These are phyloP conservation scores for Phytophthora pseudosyringae DNA, from an alignment of 352 stramenopile species.

Conservation along the genomic window DNA sequence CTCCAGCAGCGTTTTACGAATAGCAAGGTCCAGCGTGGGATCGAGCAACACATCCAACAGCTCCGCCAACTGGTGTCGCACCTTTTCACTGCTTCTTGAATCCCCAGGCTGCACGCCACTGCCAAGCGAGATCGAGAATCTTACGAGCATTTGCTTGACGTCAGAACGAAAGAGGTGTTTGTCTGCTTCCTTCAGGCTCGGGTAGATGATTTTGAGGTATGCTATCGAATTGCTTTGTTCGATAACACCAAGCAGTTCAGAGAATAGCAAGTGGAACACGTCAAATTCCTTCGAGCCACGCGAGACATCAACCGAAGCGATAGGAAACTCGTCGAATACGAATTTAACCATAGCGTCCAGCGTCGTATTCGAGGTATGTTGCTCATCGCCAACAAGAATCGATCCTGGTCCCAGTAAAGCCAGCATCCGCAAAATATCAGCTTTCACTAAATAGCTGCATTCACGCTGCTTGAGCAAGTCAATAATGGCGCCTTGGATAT, in stretches of 20 bases:
- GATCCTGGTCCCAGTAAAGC: constrained; percentile 36
- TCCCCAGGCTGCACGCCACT: neutral
- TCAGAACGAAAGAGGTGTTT: constrained; percentile 61
- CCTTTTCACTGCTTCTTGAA: constrained; percentile 5
- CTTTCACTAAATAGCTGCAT: constrained; percentile 67
- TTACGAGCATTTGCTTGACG: constrained; percentile 53
- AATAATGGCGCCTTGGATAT: constrained; percentile 46
- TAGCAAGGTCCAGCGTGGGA: constrained; percentile 35
- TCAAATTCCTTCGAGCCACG: constrained; percentile 70
- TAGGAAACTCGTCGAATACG: constrained; percentile 78
- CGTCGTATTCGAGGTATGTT: constrained; percentile 19
- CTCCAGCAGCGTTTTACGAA: constrained; percentile 56
- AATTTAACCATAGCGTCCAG: constrained; percentile 53
- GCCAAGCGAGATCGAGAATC: constrained; percentile 39
- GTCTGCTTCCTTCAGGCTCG: constrained; percentile 67
- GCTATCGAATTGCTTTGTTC: constrained; percentile 52
- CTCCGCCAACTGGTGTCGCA: constrained; percentile 32
- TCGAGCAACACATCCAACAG: constrained; percentile 56
- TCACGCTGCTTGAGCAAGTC: constrained; percentile 44
- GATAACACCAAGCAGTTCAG: constrained; percentile 58
- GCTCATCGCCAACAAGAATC: constrained; percentile 4
- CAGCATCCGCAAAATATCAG: constrained; percentile 56
- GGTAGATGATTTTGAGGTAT: constrained; percentile 61
- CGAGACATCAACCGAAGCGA: constrained; percentile 73
- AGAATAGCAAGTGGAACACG: constrained; percentile 62